Base-by-base conservation (phyloP, 768 basidiomycete species). In the Porpolomopsis calyptriformis region DNA sequence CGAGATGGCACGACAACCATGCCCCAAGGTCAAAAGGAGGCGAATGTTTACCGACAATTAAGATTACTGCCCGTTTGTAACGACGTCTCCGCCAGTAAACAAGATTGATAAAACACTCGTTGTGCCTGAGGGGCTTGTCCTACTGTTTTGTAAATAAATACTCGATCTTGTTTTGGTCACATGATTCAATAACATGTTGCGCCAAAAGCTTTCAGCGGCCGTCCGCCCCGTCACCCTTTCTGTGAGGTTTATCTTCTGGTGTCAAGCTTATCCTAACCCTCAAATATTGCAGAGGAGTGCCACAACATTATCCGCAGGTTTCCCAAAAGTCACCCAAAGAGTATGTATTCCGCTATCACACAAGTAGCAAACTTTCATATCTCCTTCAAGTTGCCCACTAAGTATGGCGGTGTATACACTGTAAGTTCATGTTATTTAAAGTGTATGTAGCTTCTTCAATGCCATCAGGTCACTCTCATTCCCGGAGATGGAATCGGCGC, bases 401-500 rank as follows among this genome's bases (percentile, higher is more conserved):
- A 93, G 68, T 91, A 92, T 58, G 92, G 92, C 35, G 90, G 90
- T 49, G 80, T 92, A 49, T 90, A 91, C 65, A 92, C 87, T 36
- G 90, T 91, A 56, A 52, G 82, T 61, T 48, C 35, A 35, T 35
- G 50, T 22, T 49, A 39, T 38, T 27, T 43, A 43, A 36, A 29
- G 40, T 18, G 38, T 43, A 39, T 42, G 40, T 29, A 49, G 53
- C 40, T 55, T 63, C 38, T 62, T 53, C 54, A 49, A 46, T 52
- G 52, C 45, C 47, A n/a, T n/a, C 62, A 91, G 88, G 90, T 96
- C 55, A 97, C 93, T 48, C 80, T 97, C 59, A 94, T 98, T 55
- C 93, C 94, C 37, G 96, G 96, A 54, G 96, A 99, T 60, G 96
- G 96, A 70, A 83, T 99, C 58, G 96, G 96, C 52, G 77, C 80